A percentile compares a stretch with the other conserved stretches of the same genome.
phyloP scores from a whole-genome alignment of 768 basidiomycete genomes.

The Epithele typhae region DNA sequence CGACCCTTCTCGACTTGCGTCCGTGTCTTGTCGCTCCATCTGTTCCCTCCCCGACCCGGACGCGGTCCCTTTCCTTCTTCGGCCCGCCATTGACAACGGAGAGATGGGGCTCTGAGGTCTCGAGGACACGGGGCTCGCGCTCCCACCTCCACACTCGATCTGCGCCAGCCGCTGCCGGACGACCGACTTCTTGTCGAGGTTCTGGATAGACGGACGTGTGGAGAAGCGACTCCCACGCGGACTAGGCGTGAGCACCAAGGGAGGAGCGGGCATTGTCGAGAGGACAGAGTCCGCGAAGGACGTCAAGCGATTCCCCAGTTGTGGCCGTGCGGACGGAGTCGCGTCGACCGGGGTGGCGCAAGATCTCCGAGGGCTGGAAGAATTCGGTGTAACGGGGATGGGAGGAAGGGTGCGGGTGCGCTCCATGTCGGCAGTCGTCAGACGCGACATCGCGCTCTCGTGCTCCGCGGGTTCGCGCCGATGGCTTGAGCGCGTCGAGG shows the following conservation, averaged over 20 bases:
- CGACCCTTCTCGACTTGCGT: no score
- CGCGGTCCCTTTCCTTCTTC: no score
- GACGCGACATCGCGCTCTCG: not conserved
- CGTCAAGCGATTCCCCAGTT: constrained; percentile 23
- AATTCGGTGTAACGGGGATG: not conserved
- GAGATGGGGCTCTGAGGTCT: constrained; percentile 17
- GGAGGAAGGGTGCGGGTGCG: constrained; percentile 9
- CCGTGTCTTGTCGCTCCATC: no score
- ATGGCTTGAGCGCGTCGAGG: constrained; percentile 33
- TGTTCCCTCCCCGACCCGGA: not conserved
- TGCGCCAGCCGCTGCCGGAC: constrained; percentile 65
- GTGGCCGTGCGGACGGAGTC: constrained; percentile 18
- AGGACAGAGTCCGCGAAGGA: constrained; percentile 2
- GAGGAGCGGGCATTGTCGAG: constrained; percentile 16
- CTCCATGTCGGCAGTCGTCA: not conserved
- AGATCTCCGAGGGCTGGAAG: no score
- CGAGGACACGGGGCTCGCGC: constrained; percentile 8
- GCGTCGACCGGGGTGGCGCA: no score
- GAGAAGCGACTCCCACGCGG: constrained; percentile 21
- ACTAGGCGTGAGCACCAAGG: constrained; percentile 24
- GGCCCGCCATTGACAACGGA: not conserved
- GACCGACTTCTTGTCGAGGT: constrained; percentile 56
- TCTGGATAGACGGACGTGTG: constrained; percentile 52
- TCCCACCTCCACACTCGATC: constrained; percentile 37
- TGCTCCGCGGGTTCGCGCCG: not conserved